These are phyloP conservation scores for Escovopsis sp. DNA, from an alignment of 2,329 filamentous ascomycete species.

Conservation along the genomic window DNA sequence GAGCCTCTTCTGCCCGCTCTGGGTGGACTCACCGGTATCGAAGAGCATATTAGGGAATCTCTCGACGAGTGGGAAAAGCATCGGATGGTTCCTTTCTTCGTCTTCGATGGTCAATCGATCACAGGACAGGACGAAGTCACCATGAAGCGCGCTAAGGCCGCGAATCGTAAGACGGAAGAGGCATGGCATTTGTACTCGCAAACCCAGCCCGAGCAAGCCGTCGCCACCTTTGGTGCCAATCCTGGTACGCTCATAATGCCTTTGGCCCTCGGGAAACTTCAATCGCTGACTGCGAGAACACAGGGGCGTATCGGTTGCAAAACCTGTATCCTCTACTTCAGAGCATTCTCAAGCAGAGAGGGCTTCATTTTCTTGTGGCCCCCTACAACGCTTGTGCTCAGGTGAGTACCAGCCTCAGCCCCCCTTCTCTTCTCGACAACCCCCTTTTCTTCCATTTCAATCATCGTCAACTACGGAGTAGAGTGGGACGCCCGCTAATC, in stretches of 20 bases:
- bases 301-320: constrained; percentile 56
- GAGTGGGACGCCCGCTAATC: constrained; percentile 6
- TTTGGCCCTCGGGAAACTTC: background rate
- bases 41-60: constrained; percentile 60
- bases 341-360: constrained; percentile 51
- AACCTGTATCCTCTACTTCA: constrained; percentile 67
- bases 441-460: too few relatives aligned
- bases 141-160: constrained; percentile 47
- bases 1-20: constrained; percentile 85
- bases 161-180: constrained; percentile 55
- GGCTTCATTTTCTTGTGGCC: constrained; percentile 64
- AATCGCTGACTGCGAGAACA: background rate
- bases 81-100: constrained; percentile 66
- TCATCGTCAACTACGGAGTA: too few relatives aligned
- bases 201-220: constrained; percentile 64
- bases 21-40: constrained; percentile 73
- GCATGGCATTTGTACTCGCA: constrained; percentile 83
- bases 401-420: constrained; percentile 32
- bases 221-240: constrained; percentile 66
- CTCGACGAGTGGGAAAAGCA: constrained; percentile 56
- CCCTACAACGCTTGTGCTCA: constrained; percentile 82
- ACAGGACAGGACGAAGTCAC: constrained; percentile 59
- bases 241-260: constrained; percentile 40
- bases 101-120: constrained; percentile 80
- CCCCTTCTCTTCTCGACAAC: background rate